A percentile compares a stretch with the other conserved stretches of the same genome.
phyloP scores from a whole-genome alignment of 805 yeast species.

The Metschnikowia koreensis region DNA sequence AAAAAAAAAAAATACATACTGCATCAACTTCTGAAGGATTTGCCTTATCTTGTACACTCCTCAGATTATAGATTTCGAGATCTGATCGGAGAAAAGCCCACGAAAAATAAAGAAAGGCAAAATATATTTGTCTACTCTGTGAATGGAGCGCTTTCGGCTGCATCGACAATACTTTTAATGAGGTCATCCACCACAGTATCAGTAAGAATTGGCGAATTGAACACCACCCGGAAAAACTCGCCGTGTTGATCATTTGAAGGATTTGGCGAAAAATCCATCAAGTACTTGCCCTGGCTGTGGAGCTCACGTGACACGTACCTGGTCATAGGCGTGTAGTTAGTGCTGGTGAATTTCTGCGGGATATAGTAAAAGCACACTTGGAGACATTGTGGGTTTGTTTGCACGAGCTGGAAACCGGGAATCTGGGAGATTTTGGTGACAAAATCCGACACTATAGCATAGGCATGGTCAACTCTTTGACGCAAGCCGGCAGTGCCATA shows the following conservation, averaged over 20 bases:
- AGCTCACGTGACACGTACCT: conserved; percentile 59
- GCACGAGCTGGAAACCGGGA: conserved; percentile 53
- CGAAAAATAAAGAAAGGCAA: neutral
- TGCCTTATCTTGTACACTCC: too few relatives aligned
- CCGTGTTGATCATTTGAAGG: conserved; percentile 54
- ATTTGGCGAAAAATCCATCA: conserved; percentile 78
- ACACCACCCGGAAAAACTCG: conserved; percentile 82
- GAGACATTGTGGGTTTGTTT: conserved; percentile 67
- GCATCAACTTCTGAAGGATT: too few relatives aligned
- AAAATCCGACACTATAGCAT: conserved; percentile 60
- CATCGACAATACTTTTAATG: conserved; percentile 28
- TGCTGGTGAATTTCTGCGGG: conserved; percentile 34
- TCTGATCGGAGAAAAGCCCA: neutral
- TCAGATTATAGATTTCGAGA: too few relatives aligned
- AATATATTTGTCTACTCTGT: conserved; percentile 2
- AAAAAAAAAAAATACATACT: too few relatives aligned
- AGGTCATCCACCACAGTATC: conserved; percentile 36
- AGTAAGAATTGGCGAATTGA: conserved; percentile 62
- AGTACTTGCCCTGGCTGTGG: conserved; percentile 61
- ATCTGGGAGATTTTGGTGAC: conserved; percentile 38
- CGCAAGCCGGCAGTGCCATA: conserved; percentile 70
- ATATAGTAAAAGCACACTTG: conserved; percentile 81
- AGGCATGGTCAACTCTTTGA: conserved; percentile 71
- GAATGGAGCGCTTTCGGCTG: conserved; percentile 19
- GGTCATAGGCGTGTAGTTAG: conserved; percentile 50